Evolutionary conservation across 192 early-diverging fungal genomes (phyloP), one percentile per base, ranked within the genome.

Genomic region (Allomyces macrogynus): DNA sequence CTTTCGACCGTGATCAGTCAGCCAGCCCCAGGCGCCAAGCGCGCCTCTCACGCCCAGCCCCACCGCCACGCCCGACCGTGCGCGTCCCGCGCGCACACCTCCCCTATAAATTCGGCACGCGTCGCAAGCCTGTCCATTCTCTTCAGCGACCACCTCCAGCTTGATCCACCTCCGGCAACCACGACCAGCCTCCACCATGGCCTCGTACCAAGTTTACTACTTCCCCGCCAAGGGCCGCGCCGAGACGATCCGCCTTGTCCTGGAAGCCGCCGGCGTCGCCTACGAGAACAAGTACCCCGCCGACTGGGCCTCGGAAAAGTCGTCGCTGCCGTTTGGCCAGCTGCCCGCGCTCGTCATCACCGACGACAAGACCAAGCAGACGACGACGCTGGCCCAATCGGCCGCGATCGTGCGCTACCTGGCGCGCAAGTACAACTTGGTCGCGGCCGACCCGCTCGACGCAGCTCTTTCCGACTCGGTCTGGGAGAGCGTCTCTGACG

Each of bases 361-460:
- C 23, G 64, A 64, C 22, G 62, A 63, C 10, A 65, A 75, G 16
- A 69, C 71, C 61, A 65, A n/a, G 22, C 32, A 67, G 10, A 65
- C 68, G 20, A 69, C 78, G 64, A 54, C 72, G 3, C 65, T 82
- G 0, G 67, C 74, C 25, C 77, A 82, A 16, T 66, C 75, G 0
- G 60, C 62, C 3, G 73, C 76, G 0, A 82, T 82, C 43, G 76
- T 76, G 43, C 70, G 77, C 11, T 82, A 80, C 54, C 71, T 82
- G 1, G 67, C 74, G n/a, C 60, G 49, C 61, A 78, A 74, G 66
- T 71, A 72, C 62, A 68, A 62, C 14, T 61, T 76, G 11, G 65
- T 64, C 62, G 72, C 69, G 27, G 32, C 32, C 3, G 68, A 67
- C 44, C 54, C 44, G 12, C 68, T 71, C 54, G 67, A 70, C 20